Base-by-base conservation (phyloP, 129 eudicot species). In the Chrysanthemum lavandulifolium region DNA sequence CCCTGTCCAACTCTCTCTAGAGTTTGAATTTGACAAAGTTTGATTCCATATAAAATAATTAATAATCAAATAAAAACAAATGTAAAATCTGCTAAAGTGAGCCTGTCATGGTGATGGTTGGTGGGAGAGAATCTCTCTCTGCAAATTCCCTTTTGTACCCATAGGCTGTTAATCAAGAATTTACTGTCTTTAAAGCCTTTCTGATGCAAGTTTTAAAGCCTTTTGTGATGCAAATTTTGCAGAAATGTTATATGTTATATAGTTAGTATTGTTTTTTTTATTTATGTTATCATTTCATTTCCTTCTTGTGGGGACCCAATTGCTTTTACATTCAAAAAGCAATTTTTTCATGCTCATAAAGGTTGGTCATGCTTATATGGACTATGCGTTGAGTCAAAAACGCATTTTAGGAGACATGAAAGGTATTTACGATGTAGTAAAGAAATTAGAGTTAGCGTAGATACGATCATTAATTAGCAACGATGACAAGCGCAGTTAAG, bases 51-150 rank as follows among this genome's bases (percentile, higher is more conserved):
- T 19, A 65, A 65, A 7, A 15, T 68, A 4, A 23, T 54, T 29
- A 15, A 40, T 43, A 59, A 47, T n/a, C 25, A 16, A 52, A 52
- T 5, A 13, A 69, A 73, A 73, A 23, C 60, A 59, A 72, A 72
- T 47, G n/a, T 31, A 13, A 31, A 14, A 62, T 73, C 51, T 73
- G 78, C 78, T 63, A 73, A 73, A 73, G 71, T 73, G 78, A 69
- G 70, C 78, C 78, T 73, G 71, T 10, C 62, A 62, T 73, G 78
- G 78, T 64, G 71, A 64, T 73, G 78, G 78, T 73, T 73, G 78
- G 78, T 73, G 78, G 54, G 61, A 70, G 69, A 63, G 69, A 52
- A 61, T 73, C 61, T 63, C 62, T 61, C 71, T 36, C 66, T 71
- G 78, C 36, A 18, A 73, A 48, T 73, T 61, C 69, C 47, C 69